Evolutionary conservation across 2,329 filamentous ascomycete species (phyloP).

Genomic region (Lasiodiplodia sp.): DNA sequence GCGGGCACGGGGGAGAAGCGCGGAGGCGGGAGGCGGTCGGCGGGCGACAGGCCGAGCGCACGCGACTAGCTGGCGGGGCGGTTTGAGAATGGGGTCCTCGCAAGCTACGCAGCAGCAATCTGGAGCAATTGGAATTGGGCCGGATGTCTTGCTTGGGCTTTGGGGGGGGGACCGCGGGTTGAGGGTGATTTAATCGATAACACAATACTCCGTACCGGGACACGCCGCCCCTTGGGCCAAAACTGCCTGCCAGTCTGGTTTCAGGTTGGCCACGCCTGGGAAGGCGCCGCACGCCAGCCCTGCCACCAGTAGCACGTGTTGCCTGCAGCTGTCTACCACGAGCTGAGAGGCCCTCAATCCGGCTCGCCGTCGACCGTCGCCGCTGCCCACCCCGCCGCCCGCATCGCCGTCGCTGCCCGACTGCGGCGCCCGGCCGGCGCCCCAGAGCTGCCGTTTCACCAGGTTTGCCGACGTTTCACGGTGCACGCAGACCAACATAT

Average conservation of each 20-base stretch:
- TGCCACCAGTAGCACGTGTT: slow-evolving; percentile 19
- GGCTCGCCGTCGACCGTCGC: background rate
- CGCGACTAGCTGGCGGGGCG: slow-evolving; percentile 12
- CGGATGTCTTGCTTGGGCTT: slow-evolving; percentile 21
- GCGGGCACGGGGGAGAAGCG: slow-evolving; percentile 22
- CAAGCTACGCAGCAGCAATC: slow-evolving; percentile 22
- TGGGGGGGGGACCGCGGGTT: slow-evolving; percentile 15
- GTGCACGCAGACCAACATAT: slow-evolving; percentile 8
- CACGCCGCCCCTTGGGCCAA: slow-evolving; percentile 24
- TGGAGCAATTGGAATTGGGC: slow-evolving; percentile 28
- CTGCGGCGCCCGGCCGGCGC: slow-evolving; percentile 6
- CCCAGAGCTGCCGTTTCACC: slow-evolving; percentile 27
- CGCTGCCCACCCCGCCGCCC: background rate
- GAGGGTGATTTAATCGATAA: slow-evolving; percentile 21
- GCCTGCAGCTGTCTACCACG: slow-evolving; percentile 7
- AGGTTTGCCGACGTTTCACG: slow-evolving; percentile 30
- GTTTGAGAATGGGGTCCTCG: background rate
- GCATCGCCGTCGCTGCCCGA: slow-evolving; percentile 1
- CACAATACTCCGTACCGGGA: slow-evolving; percentile 2
- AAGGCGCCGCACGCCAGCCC: slow-evolving; percentile 3
- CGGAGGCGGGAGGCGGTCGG: slow-evolving; percentile 19
- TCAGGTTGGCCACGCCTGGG: slow-evolving; percentile 11
- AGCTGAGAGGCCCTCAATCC: background rate
- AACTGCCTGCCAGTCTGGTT: slow-evolving; percentile 19
- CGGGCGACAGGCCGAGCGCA: slow-evolving; percentile 17